phyloP scores from a whole-genome alignment of 176 grass and related monocot species.

The Musa schizocarpa region DNA sequence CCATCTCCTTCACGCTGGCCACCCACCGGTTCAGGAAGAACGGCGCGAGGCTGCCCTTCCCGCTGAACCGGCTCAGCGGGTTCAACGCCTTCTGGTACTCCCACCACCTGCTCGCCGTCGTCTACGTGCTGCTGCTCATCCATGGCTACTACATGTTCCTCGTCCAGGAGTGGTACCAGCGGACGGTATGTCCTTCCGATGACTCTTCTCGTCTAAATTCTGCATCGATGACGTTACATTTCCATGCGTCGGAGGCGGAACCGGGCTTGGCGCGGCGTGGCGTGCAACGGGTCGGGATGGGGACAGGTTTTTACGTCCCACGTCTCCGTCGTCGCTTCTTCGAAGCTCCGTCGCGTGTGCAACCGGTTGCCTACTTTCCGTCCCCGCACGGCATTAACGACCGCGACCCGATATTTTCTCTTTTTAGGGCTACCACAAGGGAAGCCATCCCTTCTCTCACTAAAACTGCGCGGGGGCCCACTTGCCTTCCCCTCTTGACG shows the following conservation, averaged over 20 bases:
- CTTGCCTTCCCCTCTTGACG: too few relatives aligned
- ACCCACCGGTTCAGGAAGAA: slow-evolving; percentile 94
- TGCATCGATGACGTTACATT: too few relatives aligned
- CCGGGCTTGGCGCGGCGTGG: neutral
- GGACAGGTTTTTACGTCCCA: neutral
- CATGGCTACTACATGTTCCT: slow-evolving; percentile 75
- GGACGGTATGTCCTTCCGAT: slow-evolving; percentile 31
- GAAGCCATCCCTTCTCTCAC: neutral
- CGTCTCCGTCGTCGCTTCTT: neutral
- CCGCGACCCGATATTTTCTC: neutral
- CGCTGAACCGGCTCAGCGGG: slow-evolving; percentile 81
- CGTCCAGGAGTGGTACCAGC: slow-evolving; percentile 67
- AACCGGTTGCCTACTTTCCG: neutral
- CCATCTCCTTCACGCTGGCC: slow-evolving; percentile 77
- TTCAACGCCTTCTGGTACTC: slow-evolving; percentile 99
- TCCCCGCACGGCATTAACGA: neutral
- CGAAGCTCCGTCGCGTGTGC: neutral
- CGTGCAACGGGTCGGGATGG: neutral
- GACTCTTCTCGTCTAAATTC: neutral
- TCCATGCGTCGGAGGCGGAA: too few relatives aligned
- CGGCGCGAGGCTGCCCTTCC: slow-evolving; percentile 70
- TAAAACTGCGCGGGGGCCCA: too few relatives aligned
- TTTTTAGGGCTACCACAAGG: neutral
- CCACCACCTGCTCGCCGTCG: slow-evolving; percentile 79
- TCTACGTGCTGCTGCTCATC: slow-evolving; percentile 72